Conservation (phyloP, 106 monocot genomes). For the Dioscorea dumetorum region DNA sequence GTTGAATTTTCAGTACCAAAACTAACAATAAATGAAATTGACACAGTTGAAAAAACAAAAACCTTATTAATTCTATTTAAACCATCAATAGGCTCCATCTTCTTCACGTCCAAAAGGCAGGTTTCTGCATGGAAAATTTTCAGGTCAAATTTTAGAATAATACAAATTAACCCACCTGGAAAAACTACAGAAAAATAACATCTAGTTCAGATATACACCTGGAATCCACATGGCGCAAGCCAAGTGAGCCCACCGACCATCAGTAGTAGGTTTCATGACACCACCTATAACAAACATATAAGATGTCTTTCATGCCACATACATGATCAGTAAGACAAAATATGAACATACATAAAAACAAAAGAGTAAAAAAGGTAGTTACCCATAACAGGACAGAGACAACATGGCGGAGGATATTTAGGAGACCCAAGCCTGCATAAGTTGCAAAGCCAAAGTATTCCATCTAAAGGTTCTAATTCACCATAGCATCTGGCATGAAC, state of each 20-base stretch:
- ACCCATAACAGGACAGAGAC: constrained; percentile 92
- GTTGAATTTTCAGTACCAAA: too few species aligned
- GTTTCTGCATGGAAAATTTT: constrained; percentile 51
- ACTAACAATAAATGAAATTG: too few species aligned
- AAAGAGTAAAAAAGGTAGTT: not conserved
- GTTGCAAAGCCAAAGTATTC: constrained; percentile 94
- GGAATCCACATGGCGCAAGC: constrained; percentile 99
- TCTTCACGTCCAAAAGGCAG: constrained; percentile 80
- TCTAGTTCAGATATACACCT: constrained; percentile 32
- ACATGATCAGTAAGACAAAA: not conserved
- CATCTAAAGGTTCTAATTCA: constrained; percentile 79
- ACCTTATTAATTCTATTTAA: constrained; percentile 90
- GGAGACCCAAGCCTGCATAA: constrained; percentile 86
- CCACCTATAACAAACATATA: constrained; percentile 48
- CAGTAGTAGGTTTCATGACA: constrained; percentile 95
- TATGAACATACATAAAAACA: not conserved
- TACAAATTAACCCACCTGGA: not conserved
- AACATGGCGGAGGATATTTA: constrained; percentile 65
- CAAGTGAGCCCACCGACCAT: constrained; percentile 97
- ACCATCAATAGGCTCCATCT: constrained; percentile 98
- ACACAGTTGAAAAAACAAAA: not conserved
- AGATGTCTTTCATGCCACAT: not conserved
- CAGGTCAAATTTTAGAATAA: not conserved
- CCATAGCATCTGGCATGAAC: constrained; percentile 99
- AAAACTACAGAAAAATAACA: constrained; percentile 2